These are phyloP conservation scores for Didymella lethalis DNA, from an alignment of 2,329 filamentous ascomycete species.

Conservation along the genomic window DNA sequence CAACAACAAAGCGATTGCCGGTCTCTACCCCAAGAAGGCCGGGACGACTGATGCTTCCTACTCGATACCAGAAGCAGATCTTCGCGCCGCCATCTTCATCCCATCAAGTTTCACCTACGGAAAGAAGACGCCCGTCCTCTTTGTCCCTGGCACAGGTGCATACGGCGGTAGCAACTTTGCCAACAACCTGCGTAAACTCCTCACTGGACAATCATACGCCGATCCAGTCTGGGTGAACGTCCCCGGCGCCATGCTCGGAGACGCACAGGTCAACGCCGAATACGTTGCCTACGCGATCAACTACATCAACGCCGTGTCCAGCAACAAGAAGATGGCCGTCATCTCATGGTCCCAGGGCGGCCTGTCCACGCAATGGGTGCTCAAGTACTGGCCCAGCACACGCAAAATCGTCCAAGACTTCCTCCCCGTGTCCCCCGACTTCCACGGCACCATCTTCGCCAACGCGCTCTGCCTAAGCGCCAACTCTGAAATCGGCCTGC, in stretches of 20 bases:
- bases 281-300: conserved; percentile 67
- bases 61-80: conserved; percentile 54
- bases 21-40: conserved; percentile 51
- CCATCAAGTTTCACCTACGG: conserved; percentile 56
- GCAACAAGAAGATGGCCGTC: conserved; percentile 39
- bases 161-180: conserved; percentile 57
- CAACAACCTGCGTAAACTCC: conserved; percentile 60
- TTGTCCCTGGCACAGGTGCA: conserved; percentile 63
- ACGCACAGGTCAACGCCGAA: conserved; percentile 62
- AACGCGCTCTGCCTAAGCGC: conserved; percentile 35
- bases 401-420: conserved; percentile 58
- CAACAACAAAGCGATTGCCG: conserved; percentile 28
- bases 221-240: conserved; percentile 64
- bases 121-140: conserved; percentile 59
- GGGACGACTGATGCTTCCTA: conserved; percentile 58
- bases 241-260: conserved; percentile 56
- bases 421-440: conserved; percentile 63
- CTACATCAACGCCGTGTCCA: conserved; percentile 59
- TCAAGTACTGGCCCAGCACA: conserved; percentile 66
- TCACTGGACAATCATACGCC: conserved; percentile 40
- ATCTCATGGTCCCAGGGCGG: conserved; percentile 66
- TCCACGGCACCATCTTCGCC: conserved; percentile 57
- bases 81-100: conserved; percentile 63
- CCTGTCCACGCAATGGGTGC: conserved; percentile 64
- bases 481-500: conserved; percentile 31